A percentile compares a stretch with the other conserved stretches of the same genome.
Conservation (phyloP, 345 rosid genomes). For the Hypericum androsaemum region DNA sequence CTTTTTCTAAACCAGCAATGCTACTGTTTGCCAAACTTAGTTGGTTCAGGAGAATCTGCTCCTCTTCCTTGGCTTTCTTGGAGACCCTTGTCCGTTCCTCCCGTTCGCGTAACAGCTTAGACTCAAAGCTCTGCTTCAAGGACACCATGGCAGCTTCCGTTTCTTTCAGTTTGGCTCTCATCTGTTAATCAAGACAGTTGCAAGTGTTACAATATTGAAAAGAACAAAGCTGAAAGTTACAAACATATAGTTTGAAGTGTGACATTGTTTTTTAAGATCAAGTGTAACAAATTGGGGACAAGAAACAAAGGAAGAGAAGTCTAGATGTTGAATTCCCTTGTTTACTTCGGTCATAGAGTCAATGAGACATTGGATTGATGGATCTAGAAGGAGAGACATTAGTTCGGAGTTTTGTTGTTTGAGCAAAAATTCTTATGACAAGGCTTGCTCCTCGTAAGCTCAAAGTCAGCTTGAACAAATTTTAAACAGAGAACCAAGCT, state of each 20-base stretch:
- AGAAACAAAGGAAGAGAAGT: too few relatives aligned
- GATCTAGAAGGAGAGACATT: too few relatives aligned
- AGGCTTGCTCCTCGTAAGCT: constrained; percentile 8
- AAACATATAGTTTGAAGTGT: constrained; percentile 1
- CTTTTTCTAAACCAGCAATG: constrained; percentile 53
- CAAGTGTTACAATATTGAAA: constrained; percentile 2
- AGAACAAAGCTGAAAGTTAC: constrained; percentile 7
- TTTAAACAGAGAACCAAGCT: constrained; percentile 12
- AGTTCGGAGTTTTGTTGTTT: too few relatives aligned
- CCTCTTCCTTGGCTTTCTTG: constrained; percentile 52
- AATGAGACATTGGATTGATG: too few relatives aligned
- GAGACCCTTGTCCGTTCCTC: constrained; percentile 42
- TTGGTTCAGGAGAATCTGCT: constrained; percentile 38
- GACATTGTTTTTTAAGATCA: neutral
- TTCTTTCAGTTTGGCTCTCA: constrained; percentile 50
- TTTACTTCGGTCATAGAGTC: too few relatives aligned
- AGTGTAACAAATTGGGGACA: too few relatives aligned
- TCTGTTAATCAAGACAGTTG: constrained; percentile 35
- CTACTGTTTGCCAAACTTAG: constrained; percentile 52
- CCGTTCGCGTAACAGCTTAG: constrained; percentile 49
- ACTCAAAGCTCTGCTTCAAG: constrained; percentile 46
- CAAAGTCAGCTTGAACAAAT: constrained; percentile 6
- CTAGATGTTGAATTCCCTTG: too few relatives aligned
- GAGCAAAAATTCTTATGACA: too few relatives aligned
- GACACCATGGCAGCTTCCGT: constrained; percentile 47